These are phyloP conservation scores for Pestalotiopsis fici DNA, from an alignment of 2,329 filamentous ascomycete genomes.

Conservation along the genomic window DNA sequence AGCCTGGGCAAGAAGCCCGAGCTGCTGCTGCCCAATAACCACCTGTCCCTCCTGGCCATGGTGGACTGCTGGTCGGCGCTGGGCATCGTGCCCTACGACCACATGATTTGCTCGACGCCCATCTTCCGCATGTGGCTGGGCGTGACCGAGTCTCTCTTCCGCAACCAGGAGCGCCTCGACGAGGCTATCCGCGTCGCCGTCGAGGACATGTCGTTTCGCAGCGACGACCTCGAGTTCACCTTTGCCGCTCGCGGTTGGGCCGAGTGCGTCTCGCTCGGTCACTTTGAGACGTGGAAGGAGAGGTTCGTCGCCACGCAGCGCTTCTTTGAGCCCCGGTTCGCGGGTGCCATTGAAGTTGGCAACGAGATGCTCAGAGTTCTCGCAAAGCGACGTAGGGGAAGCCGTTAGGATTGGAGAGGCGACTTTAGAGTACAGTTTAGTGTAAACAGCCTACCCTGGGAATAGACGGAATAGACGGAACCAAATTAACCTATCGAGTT, in stretches of 20 bases:
- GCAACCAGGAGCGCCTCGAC: constrained; percentile 77
- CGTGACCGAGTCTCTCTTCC: constrained; percentile 95
- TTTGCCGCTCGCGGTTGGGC: constrained; percentile 97
- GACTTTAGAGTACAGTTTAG: too few relatives aligned
- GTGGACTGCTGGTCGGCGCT: constrained; percentile 98
- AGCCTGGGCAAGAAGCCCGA: constrained; percentile 71
- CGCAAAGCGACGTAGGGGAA: constrained; percentile 64
- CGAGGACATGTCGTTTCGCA: constrained; percentile 88
- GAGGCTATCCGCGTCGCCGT: constrained; percentile 85
- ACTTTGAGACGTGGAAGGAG: constrained; percentile 91
- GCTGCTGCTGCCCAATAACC: constrained; percentile 80
- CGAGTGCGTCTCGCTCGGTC: constrained; percentile 85
- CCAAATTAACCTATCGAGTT: too few relatives aligned
- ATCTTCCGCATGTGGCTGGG: constrained; percentile 95
- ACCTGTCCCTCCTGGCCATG: constrained; percentile 90
- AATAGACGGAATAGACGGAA: too few relatives aligned
- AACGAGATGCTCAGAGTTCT: constrained; percentile 97
- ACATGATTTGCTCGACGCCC: constrained; percentile 99
- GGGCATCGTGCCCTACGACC: constrained; percentile 93
- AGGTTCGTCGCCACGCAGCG: constrained; percentile 86
- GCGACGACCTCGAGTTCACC: constrained; percentile 95
- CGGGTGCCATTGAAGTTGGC: constrained; percentile 82
- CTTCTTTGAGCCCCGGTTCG: constrained; percentile 90
- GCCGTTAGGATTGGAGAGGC: too few relatives aligned
- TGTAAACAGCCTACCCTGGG: too few relatives aligned